Percentiles rank a stretch among this genome's conserved stretches.
These are phyloP conservation scores for Aspergillus ruber DNA, from an alignment of 2,329 filamentous ascomycete genomes.

Conservation along the genomic window DNA sequence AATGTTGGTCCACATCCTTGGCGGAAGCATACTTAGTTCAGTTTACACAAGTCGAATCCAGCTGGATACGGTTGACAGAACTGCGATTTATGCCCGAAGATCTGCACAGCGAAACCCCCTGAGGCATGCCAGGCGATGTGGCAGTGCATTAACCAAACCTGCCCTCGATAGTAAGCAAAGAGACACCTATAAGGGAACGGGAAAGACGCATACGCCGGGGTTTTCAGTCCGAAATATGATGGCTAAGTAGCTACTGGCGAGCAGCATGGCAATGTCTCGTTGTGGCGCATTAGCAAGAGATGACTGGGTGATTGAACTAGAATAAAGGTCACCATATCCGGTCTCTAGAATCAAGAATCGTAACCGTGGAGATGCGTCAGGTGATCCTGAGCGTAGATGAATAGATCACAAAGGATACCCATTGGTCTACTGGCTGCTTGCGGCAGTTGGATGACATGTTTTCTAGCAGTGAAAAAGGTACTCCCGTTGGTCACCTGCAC, in stretches of 20 bases:
- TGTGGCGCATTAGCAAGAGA: slow-evolving; percentile 38
- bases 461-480: slow-evolving; percentile 9
- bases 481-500: slow-evolving; percentile 15
- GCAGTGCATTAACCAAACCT: slow-evolving; percentile 30
- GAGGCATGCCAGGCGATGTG: slow-evolving; percentile 26
- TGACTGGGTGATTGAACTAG: slow-evolving; percentile 4
- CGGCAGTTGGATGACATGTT: slow-evolving; percentile 19
- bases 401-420: slow-evolving; percentile 22
- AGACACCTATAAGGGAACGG: no score
- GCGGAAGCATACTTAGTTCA: slow-evolving; percentile 10
- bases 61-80: slow-evolving; percentile 11
- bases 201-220: slow-evolving; percentile 30
- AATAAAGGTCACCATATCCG: slow-evolving; percentile 31
- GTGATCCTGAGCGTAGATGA: slow-evolving; percentile 32
- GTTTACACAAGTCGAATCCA: slow-evolving; percentile 10
- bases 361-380: slow-evolving; percentile 66
- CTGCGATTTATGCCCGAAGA: slow-evolving; percentile 24
- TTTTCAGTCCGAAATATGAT: slow-evolving; percentile 49
- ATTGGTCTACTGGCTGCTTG: slow-evolving; percentile 15
- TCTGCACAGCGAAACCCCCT: slow-evolving; percentile 27
- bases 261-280: slow-evolving; percentile 45
- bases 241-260: slow-evolving; percentile 41
- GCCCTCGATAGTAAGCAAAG: no score
- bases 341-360: slow-evolving; percentile 63
- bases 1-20: not conserved